A percentile compares a stretch with the other conserved stretches of the same genome.
phyloP scores from a whole-genome alignment of 1,284 basidiomycete genomes.

The Tilletia walkeri region DNA sequence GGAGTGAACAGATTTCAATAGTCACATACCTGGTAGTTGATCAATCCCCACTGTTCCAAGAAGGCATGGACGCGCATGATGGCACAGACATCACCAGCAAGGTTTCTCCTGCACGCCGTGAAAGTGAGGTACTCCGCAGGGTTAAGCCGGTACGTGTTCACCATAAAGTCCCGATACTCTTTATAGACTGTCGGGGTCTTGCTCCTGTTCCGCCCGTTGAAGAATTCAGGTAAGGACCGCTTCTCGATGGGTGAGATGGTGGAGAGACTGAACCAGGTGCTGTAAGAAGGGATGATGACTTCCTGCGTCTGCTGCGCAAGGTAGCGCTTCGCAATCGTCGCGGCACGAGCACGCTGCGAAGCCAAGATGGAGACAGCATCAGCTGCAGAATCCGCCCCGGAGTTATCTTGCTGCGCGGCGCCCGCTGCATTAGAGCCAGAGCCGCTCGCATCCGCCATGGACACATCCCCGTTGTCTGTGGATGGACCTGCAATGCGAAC shows the following conservation, averaged over 20 bases:
- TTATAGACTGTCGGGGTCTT: conserved; percentile 98
- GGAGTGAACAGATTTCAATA: not conserved
- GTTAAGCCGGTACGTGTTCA: conserved; percentile 93
- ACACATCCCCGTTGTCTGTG: conserved; percentile 40
- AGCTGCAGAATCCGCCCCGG: conserved; percentile 38
- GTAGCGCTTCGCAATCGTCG: conserved; percentile 86
- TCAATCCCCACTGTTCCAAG: conserved; percentile 96
- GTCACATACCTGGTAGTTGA: conserved; percentile 89
- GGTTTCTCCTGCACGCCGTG: conserved; percentile 89
- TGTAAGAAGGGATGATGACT: conserved; percentile 93
- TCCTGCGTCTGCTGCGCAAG: conserved; percentile 90
- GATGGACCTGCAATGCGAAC: conserved; percentile 23
- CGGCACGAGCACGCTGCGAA: conserved; percentile 70
- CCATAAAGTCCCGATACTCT: conserved; percentile 99
- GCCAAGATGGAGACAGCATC: conserved; percentile 68
- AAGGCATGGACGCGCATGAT: conserved; percentile 99
- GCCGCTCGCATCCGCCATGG: conserved; percentile 36
- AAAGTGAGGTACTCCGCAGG: conserved; percentile 96
- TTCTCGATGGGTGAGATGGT: conserved; percentile 89
- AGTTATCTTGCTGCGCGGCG: conserved; percentile 25
- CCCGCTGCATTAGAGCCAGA: no score
- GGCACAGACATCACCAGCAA: conserved; percentile 96
- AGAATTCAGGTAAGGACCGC: conserved; percentile 93
- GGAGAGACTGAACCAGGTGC: conserved; percentile 96
- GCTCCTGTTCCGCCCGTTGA: conserved; percentile 79